These are phyloP conservation scores for Apiospora phragmitis DNA, from an alignment of 2,329 filamentous ascomycete species.

Conservation along the genomic window DNA sequence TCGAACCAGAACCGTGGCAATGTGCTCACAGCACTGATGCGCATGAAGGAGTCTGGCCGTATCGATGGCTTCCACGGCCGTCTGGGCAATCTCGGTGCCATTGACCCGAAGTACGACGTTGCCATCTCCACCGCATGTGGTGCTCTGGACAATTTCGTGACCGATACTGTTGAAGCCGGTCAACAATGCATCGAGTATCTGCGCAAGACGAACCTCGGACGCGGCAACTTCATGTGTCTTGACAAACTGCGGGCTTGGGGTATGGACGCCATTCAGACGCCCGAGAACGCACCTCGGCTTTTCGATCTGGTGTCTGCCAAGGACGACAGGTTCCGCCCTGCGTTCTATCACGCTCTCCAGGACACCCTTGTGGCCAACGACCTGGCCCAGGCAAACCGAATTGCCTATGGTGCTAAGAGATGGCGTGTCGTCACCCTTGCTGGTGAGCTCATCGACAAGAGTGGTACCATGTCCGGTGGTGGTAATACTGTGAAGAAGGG, in stretches of 20 bases:
- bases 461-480: conserved; percentile 98
- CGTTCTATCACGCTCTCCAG: conserved; percentile 93
- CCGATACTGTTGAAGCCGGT: conserved; percentile 91
- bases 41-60: conserved; percentile 91
- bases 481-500: conserved; percentile 88
- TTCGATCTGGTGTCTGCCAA: conserved; percentile 93
- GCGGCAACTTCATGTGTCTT: conserved; percentile 95
- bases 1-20: conserved; percentile 91
- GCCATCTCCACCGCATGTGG: conserved; percentile 98
- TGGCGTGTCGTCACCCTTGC: conserved; percentile 97
- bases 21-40: conserved; percentile 87
- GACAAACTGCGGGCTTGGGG: conserved; percentile 82
- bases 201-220: conserved; percentile 93
- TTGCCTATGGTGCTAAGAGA: conserved; percentile 88
- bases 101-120: conserved; percentile 91
- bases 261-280: conserved; percentile 78
- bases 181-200: conserved; percentile 98
- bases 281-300: conserved; percentile 86
- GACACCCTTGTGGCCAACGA: conserved; percentile 93
- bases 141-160: conserved; percentile 91
- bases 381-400: conserved; percentile 92
- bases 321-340: conserved; percentile 80
- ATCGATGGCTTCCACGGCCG: conserved; percentile 97
- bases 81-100: conserved; percentile 89
- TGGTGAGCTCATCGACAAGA: conserved; percentile 95